Conservation (phyloP, 2,329 filamentous ascomycete species). For the Paraphoma chrysanthemicola region DNA sequence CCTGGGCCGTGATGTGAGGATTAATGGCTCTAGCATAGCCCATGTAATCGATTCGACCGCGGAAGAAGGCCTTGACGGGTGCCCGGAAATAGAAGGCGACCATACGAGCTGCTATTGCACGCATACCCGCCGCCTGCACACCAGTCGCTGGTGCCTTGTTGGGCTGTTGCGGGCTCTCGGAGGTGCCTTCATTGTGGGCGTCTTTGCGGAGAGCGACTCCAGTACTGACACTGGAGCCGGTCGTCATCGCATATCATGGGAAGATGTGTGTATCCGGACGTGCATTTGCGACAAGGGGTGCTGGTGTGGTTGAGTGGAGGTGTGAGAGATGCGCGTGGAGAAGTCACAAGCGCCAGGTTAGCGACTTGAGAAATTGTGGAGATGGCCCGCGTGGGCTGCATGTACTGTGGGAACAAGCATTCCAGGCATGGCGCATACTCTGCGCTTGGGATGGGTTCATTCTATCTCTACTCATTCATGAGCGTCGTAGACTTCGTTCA, state of each 20-base stretch:
- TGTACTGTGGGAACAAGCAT: background rate
- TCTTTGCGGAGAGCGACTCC: conserved; percentile 34
- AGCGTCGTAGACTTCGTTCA: no score
- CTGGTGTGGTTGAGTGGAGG: background rate
- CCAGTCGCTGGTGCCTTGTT: conserved; percentile 69
- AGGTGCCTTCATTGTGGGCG: conserved; percentile 18
- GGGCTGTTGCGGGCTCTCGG: conserved; percentile 44
- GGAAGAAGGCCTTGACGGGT: conserved; percentile 91
- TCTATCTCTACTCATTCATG: no score
- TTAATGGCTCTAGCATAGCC: conserved; percentile 70
- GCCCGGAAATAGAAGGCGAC: conserved; percentile 91
- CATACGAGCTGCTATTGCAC: conserved; percentile 81
- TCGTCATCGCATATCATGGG: conserved; percentile 46
- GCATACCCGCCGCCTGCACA: conserved; percentile 83
- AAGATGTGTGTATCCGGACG: conserved; percentile 20
- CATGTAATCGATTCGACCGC: conserved; percentile 84
- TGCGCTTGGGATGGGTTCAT: no score
- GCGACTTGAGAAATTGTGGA: background rate
- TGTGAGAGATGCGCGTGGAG: conserved; percentile 11
- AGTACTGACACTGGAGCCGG: conserved; percentile 43
- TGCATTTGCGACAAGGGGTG: conserved; percentile 17
- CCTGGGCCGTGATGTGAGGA: conserved; percentile 57
- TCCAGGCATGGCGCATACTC: background rate
- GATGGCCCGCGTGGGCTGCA: no score
- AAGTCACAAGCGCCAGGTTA: conserved; percentile 11